Evolutionary conservation across 2,329 filamentous ascomycete species (phyloP), one percentile per base, ranked within the genome.

Genomic region (Dactylellina cionopaga): DNA sequence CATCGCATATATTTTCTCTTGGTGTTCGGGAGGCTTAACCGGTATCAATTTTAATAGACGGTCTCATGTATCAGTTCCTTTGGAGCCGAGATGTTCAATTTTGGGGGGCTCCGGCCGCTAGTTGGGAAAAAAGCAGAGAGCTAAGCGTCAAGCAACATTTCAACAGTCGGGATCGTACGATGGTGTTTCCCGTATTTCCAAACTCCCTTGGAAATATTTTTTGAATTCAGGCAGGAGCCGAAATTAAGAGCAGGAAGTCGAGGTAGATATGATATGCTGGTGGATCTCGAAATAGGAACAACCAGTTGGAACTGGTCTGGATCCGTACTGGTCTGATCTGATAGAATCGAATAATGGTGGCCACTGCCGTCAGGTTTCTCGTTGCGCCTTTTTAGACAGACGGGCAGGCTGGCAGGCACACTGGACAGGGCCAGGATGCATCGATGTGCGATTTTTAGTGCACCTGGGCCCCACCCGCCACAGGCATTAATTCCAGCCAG

Each of bases 381-480:
- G 43, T 47, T 68, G 63, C 63, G 63, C 54, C 54, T 68, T 68
- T 68, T 68, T n/a, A n/a, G n/a, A n/a, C n/a, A 59, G 52, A 56
- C 46, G 52, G 49, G 39, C 54, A 22, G 46, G 46, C 47, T 35
- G 64, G 54, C 44, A 37, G 56, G 56, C 46, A 58, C 43, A 31
- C 52, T 49, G 39, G 27, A 41, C 37, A 27, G 37, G 15, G 17
- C 47, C 41, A 15, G 37, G 29, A 41, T 35, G 15, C 41, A 63
- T 47, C 51, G 68, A 49, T 72, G 39, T 44, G 59, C 58, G 51
- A 64, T 17, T 41, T 49, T 64, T 71, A 64, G 66, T 47, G 66
- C 47, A 51, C 59, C 60, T 60, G 60, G 65, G 58, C 68, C 68
- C 68, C 68, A 72, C 68, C 68, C 66, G 66, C 66, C 66, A 71